Evolutionary conservation across 2,329 filamentous ascomycete genomes (phyloP).

Genomic region (Macrophomina phaseolina): DNA sequence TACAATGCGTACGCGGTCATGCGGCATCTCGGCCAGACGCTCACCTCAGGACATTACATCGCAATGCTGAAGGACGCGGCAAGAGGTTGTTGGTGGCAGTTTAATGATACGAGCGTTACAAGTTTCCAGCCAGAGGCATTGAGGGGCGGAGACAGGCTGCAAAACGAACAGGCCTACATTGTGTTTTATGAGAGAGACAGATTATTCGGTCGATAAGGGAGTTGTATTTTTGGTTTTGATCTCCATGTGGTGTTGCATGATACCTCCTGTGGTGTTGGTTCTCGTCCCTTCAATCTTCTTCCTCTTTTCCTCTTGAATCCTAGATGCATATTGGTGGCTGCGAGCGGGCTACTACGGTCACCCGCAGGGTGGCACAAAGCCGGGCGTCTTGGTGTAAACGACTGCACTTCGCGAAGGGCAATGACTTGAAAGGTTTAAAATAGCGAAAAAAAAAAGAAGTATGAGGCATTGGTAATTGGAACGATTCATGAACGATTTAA

Average conservation of each 20-base stretch:
- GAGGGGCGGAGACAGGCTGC: conserved; percentile 56
- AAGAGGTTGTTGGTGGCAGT: conserved; percentile 64
- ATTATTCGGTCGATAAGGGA: neutral
- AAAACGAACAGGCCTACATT: conserved; percentile 69
- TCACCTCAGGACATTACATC: conserved; percentile 81
- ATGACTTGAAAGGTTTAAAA: neutral
- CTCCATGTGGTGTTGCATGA: conserved; percentile 14
- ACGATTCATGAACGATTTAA: neutral
- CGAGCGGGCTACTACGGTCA: neutral
- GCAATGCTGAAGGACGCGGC: conserved; percentile 61
- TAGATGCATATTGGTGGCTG: neutral
- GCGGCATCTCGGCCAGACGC: conserved; percentile 71
- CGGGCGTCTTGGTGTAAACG: neutral
- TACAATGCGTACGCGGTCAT: conserved; percentile 91
- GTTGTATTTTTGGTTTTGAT: neutral
- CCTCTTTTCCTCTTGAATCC: neutral
- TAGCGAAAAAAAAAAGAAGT: neutral
- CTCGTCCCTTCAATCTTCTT: neutral
- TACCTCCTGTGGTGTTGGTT: conserved; percentile 24
- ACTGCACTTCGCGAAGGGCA: too few species aligned
- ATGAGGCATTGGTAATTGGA: neutral
- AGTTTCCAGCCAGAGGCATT: conserved; percentile 64
- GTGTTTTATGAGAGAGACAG: conserved; percentile 62
- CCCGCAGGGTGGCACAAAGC: too few species aligned
- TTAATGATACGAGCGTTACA: conserved; percentile 60